Conservation (phyloP, 495 filamentous ascomycete species). For the Penicillium turbatum region DNA sequence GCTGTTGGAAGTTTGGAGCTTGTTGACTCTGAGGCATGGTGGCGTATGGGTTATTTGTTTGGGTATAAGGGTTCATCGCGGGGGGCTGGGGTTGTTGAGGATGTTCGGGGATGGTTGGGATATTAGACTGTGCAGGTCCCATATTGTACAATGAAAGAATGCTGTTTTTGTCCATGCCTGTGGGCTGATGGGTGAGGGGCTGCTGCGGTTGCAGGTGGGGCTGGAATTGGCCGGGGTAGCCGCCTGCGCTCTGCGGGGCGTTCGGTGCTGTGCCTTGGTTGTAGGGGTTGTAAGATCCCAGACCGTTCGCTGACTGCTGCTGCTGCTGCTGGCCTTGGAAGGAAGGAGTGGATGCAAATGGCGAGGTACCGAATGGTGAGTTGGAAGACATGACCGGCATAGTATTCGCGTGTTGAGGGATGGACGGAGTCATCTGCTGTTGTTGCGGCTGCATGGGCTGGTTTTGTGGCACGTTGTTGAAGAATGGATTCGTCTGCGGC, state of each 20-base stretch:
- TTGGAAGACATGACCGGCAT: constrained; percentile 37
- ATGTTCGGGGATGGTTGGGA: constrained; percentile 34
- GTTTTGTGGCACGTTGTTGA: constrained; percentile 40
- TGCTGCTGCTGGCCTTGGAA: constrained; percentile 34
- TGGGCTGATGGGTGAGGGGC: constrained; percentile 40
- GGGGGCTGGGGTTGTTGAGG: constrained; percentile 15
- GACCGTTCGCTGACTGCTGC: constrained; percentile 18
- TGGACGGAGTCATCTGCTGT: constrained; percentile 25
- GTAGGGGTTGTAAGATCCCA: constrained; percentile 38
- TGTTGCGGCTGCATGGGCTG: constrained; percentile 22
- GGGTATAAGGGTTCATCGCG: constrained; percentile 19
- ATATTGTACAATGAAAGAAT: constrained; percentile 87
- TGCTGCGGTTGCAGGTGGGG: constrained; percentile 28
- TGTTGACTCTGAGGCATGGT: constrained; percentile 26
- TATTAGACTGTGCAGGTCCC: constrained; percentile 56
- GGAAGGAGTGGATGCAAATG: constrained; percentile 35
- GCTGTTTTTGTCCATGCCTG: constrained; percentile 66
- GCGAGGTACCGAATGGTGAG: constrained; percentile 32
- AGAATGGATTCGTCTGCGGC: constrained; percentile 51
- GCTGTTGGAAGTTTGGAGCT: constrained; percentile 13
- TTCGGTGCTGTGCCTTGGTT: constrained; percentile 31
- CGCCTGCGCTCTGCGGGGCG: constrained; percentile 26
- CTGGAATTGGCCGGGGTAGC: constrained; percentile 25
- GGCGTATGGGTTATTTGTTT: constrained; percentile 19
- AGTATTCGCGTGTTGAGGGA: constrained; percentile 41